A percentile compares a stretch with the other conserved stretches of the same genome.
phyloP scores from a whole-genome alignment of 495 filamentous ascomycete species.

The Penicillium arizonense region DNA sequence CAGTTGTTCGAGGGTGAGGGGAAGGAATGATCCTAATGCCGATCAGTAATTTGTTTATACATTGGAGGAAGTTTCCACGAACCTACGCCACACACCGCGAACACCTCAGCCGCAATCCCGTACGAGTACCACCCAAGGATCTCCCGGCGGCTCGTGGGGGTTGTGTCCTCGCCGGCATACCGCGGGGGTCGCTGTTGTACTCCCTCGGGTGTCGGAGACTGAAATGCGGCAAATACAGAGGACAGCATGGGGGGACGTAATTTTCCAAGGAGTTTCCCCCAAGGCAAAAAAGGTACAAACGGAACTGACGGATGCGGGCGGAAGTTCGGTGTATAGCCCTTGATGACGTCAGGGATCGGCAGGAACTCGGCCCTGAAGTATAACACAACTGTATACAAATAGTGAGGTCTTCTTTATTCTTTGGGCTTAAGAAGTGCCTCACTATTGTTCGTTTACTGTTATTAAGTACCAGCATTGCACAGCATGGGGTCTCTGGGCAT shows the following conservation, averaged over 20 bases:
- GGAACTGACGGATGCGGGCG: slow-evolving; percentile 21
- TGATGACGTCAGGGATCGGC: slow-evolving; percentile 11
- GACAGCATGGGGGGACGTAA: slow-evolving; percentile 16
- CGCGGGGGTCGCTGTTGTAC: slow-evolving; percentile 36
- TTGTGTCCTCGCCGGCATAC: slow-evolving; percentile 80
- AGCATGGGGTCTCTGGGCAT: too few species aligned
- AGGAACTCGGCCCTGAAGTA: not conserved
- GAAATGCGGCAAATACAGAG: slow-evolving; percentile 20
- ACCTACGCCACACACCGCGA: slow-evolving; percentile 80
- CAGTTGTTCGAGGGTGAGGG: slow-evolving; percentile 82
- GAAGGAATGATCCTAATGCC: slow-evolving; percentile 79
- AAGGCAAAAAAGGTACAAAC: slow-evolving; percentile 1
- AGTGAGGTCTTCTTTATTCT: too few species aligned
- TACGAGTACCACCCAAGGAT: slow-evolving; percentile 88
- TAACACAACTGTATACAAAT: too few species aligned
- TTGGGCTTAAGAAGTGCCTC: too few species aligned
- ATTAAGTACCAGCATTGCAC: too few species aligned
- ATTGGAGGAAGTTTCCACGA: slow-evolving; percentile 3
- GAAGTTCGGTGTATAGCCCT: slow-evolving; percentile 8
- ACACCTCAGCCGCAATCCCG: slow-evolving; percentile 86
- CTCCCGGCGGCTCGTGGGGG: slow-evolving; percentile 75
- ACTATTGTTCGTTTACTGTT: too few species aligned
- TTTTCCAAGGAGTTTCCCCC: not conserved
- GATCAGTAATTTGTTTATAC: slow-evolving; percentile 6
- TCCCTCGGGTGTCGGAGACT: slow-evolving; percentile 21